These are phyloP conservation scores for Fraxinus velutina DNA, from an alignment of 305 asterid genomes.

Conservation along the genomic window DNA sequence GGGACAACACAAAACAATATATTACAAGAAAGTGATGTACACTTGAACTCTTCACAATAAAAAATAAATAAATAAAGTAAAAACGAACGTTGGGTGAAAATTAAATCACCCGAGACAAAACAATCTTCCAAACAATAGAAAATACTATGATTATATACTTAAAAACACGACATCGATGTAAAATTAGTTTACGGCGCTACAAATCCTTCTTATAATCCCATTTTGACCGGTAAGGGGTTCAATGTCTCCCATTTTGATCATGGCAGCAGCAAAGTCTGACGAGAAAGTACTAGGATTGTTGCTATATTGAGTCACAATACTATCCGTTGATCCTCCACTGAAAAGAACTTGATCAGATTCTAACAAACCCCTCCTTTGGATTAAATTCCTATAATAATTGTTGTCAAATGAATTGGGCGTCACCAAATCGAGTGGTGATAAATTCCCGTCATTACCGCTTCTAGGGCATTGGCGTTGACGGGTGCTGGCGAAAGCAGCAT, in stretches of 20 bases:
- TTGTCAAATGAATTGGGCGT: constrained; percentile 36
- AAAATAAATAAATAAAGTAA: not conserved
- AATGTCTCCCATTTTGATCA: constrained; percentile 51
- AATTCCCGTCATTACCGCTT: not conserved
- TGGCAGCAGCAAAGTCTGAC: constrained; percentile 36
- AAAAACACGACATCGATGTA: not conserved
- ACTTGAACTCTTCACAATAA: not conserved
- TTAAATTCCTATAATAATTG: constrained; percentile 34
- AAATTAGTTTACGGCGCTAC: constrained; percentile 30
- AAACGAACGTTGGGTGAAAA: not conserved
- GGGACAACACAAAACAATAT: not conserved
- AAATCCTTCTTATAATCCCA: constrained; percentile 41
- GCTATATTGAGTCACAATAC: constrained; percentile 33
- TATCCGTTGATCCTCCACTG: constrained; percentile 37
- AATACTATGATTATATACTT: not conserved
- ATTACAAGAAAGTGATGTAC: not conserved
- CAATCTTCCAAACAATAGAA: not conserved
- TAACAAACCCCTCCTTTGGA: constrained; percentile 25
- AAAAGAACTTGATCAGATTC: constrained; percentile 35
- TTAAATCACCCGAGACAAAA: not conserved
- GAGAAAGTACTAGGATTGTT: constrained; percentile 28
- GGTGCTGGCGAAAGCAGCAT: constrained; percentile 31
- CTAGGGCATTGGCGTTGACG: constrained; percentile 26
- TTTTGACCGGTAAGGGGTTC: constrained; percentile 28
- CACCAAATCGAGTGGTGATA: constrained; percentile 43